Evolutionary conservation across 805 yeast genomes (phyloP).

Genomic region (Cyberlindnera nakhonratchasimensis): DNA sequence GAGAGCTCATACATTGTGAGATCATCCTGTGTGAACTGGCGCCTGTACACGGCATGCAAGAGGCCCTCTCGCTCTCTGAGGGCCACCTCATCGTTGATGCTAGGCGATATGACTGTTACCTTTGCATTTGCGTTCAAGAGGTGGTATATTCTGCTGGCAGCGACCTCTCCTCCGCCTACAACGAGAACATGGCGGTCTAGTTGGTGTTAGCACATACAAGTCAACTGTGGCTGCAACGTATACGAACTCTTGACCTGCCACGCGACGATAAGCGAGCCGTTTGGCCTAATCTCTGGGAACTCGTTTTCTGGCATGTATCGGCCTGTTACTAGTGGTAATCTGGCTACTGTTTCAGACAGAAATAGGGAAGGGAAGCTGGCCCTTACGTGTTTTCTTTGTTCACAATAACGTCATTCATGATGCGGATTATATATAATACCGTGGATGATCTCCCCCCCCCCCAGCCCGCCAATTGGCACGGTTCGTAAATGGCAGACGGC

Average conservation of each 20-base stretch:
- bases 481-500: too few relatives aligned
- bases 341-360: too few relatives aligned
- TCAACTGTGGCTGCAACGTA: slow-evolving; percentile 7
- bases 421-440: background rate
- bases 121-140: slow-evolving; percentile 66
- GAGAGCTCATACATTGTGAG: slow-evolving; percentile 45
- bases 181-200: slow-evolving; percentile 59
- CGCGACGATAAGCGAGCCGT: slow-evolving; percentile 63
- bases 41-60: slow-evolving; percentile 37
- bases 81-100: slow-evolving; percentile 33
- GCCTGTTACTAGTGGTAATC: too few relatives aligned
- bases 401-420: background rate
- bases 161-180: slow-evolving; percentile 79
- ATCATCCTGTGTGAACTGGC: slow-evolving; percentile 47
- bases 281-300: slow-evolving; percentile 29
- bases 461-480: too few relatives aligned
- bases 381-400: too few relatives aligned
- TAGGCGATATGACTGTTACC: slow-evolving; percentile 59
- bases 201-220: slow-evolving; percentile 12
- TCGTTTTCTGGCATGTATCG: slow-evolving; percentile 1
- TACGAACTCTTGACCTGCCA: slow-evolving; percentile 62
- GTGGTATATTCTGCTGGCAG: slow-evolving; percentile 63
- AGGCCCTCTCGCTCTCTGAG: slow-evolving; percentile 38
- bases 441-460: too few relatives aligned
- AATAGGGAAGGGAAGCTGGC: too few relatives aligned